phyloP scores from a whole-genome alignment of 495 filamentous ascomycete species.

The Aspergillus bertholletiae region DNA sequence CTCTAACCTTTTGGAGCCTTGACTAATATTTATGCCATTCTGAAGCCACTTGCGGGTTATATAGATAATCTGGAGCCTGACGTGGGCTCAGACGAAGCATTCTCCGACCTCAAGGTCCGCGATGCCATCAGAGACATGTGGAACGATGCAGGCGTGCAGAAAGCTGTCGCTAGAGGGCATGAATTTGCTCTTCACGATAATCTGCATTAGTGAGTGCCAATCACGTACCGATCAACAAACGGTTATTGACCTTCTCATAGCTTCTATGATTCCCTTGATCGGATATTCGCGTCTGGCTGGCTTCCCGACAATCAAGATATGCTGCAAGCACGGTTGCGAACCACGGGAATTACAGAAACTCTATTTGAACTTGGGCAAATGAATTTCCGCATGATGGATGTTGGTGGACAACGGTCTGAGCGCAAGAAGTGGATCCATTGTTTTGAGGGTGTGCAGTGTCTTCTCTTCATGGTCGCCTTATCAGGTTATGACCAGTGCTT shows the following conservation, averaged over 20 bases:
- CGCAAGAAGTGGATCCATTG: slow-evolving; percentile 99
- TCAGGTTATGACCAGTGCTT: slow-evolving; percentile 97
- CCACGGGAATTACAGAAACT: slow-evolving; percentile 96
- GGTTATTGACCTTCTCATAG: slow-evolving; percentile 43
- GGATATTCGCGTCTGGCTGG: slow-evolving; percentile 82
- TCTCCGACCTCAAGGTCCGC: slow-evolving; percentile 62
- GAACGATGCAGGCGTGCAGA: slow-evolving; percentile 78
- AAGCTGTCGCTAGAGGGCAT: slow-evolving; percentile 83
- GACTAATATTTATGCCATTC: slow-evolving; percentile 7
- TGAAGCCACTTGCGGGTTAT: slow-evolving; percentile 28
- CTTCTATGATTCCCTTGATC: slow-evolving; percentile 87
- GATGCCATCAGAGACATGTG: slow-evolving; percentile 81
- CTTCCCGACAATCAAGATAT: slow-evolving; percentile 97
- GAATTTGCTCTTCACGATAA: slow-evolving; percentile 98
- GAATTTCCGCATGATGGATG: slow-evolving; percentile 99
- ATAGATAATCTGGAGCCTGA: slow-evolving; percentile 58
- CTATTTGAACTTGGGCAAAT: slow-evolving; percentile 91
- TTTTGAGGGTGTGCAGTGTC: slow-evolving; percentile 92
- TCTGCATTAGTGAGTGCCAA: slow-evolving; percentile 73
- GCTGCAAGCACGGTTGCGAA: slow-evolving; percentile 84
- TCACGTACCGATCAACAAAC: background rate
- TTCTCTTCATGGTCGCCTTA: slow-evolving; percentile 93
- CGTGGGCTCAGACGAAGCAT: slow-evolving; percentile 69
- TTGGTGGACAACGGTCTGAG: slow-evolving; percentile 94
- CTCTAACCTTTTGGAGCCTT: background rate